phyloP scores from a whole-genome alignment of 2,329 filamentous ascomycete genomes.

The Penicillium sp. region DNA sequence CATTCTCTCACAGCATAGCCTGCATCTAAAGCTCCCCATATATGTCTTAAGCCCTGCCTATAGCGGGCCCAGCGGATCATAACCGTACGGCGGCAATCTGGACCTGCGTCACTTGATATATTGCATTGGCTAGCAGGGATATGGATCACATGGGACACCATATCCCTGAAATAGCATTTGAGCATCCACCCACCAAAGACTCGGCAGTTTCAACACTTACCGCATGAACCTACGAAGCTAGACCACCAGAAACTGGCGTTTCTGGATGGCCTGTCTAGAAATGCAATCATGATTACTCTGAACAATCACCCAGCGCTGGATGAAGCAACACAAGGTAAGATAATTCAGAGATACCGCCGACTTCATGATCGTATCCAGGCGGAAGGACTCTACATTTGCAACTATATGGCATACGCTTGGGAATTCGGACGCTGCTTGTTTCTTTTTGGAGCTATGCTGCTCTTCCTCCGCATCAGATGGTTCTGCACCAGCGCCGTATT shows the following conservation, averaged over 20 bases:
- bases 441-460: constrained; percentile 66
- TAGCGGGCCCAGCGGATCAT: constrained; percentile 69
- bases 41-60: constrained; percentile 73
- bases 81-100: constrained; percentile 47
- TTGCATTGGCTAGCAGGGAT: constrained; percentile 63
- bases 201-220: too few relatives aligned
- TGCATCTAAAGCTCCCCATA: constrained; percentile 75
- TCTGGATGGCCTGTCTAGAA: too few relatives aligned
- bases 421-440: constrained; percentile 75
- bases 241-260: too few relatives aligned
- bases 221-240: too few relatives aligned
- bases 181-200: constrained; percentile 56
- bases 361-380: constrained; percentile 73
- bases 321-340: constrained; percentile 68
- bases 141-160: constrained; percentile 67
- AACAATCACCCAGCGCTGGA: too few relatives aligned
- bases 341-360: constrained; percentile 78
- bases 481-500: constrained; percentile 73
- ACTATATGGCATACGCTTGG: constrained; percentile 77
- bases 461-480: constrained; percentile 67
- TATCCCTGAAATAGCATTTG: constrained; percentile 76
- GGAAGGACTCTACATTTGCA: constrained; percentile 81
- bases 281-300: too few relatives aligned
- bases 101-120: constrained; percentile 2
- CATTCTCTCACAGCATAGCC: constrained; percentile 71